Evolutionary conservation across 73 alveolate genomes (phyloP).

Genomic region (Paramecium pentaurelia): DNA sequence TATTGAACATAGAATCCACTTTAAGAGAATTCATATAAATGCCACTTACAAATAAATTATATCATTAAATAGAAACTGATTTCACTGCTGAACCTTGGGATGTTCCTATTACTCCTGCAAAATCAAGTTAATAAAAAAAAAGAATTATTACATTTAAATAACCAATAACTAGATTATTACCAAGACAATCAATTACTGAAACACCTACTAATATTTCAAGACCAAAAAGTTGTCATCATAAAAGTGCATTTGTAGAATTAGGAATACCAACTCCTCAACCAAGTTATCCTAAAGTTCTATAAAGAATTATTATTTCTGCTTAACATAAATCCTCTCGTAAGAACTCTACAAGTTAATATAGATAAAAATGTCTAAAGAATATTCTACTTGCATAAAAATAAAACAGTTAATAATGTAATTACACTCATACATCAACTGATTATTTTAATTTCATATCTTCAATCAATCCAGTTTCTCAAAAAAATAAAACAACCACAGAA

Average conservation of each 20-base stretch:
- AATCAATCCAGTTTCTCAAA: slow-evolving; percentile 14
- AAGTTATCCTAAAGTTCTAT: not conserved
- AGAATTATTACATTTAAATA: not conserved
- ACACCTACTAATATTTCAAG: not conserved
- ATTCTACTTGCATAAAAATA: not conserved
- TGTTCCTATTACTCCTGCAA: not conserved
- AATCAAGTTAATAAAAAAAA: not conserved
- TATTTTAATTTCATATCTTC: not conserved
- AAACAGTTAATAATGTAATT: not conserved
- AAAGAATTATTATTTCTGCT: not conserved
- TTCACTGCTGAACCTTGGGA: slow-evolving; percentile 14
- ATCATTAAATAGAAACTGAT: not conserved
- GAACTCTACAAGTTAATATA: slow-evolving; percentile 18
- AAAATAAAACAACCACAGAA: slow-evolving; percentile 2
- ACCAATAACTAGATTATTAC: not conserved
- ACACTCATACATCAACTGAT: not conserved
- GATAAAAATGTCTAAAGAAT: slow-evolving; percentile 12
- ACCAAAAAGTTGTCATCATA: slow-evolving; percentile 18
- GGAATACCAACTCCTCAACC: not conserved
- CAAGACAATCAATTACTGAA: not conserved
- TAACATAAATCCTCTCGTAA: slow-evolving; percentile 3
- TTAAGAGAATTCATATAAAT: not conserved
- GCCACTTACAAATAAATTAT: not conserved
- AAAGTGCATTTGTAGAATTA: not conserved
- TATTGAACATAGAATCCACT: not conserved